Percentiles rank a stretch among this genome's conserved stretches.
Evolutionary conservation across 768 basidiomycete species (phyloP).

Genomic region (Porpolomopsis calyptriformis): DNA sequence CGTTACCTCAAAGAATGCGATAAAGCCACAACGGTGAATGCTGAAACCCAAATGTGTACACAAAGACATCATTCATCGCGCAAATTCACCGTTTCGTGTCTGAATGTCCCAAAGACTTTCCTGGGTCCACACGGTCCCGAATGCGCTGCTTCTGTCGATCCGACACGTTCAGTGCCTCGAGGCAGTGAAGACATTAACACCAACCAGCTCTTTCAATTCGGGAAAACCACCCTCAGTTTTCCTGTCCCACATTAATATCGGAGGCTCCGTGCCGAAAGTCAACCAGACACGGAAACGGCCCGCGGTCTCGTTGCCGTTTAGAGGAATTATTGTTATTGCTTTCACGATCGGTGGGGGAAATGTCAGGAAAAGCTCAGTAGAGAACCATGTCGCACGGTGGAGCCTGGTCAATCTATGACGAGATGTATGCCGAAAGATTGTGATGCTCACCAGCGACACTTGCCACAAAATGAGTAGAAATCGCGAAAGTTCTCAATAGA

Average conservation of each 20-base stretch:
- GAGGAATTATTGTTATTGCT: conserved; percentile 61
- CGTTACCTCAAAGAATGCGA: too few relatives aligned
- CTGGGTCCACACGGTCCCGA: conserved; percentile 74
- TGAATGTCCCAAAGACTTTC: conserved; percentile 78
- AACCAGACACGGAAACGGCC: conserved; percentile 93
- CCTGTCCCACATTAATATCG: conserved; percentile 73
- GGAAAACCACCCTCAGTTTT: conserved; percentile 90
- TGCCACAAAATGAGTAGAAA: conserved; percentile 1
- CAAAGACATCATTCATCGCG: too few relatives aligned
- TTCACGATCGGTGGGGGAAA: conserved; percentile 72
- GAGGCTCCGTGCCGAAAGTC: conserved; percentile 20
- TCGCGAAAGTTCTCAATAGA: conserved; percentile 1
- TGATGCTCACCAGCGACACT: conserved; percentile 70
- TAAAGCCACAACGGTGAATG: too few relatives aligned
- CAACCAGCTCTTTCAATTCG: conserved; percentile 73
- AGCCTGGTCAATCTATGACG: conserved; percentile 44
- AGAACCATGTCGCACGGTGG: conserved; percentile 87
- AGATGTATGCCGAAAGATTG: background rate
- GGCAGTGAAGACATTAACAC: conserved; percentile 16
- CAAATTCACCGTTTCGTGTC: conserved; percentile 37
- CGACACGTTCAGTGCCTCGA: background rate
- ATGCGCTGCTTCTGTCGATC: conserved; percentile 72
- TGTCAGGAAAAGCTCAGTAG: conserved; percentile 84
- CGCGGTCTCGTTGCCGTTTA: conserved; percentile 70
- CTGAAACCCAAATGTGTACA: too few relatives aligned